Conservation (phyloP, 2,329 filamentous ascomycete species). For the Epichloe bromicola region DNA sequence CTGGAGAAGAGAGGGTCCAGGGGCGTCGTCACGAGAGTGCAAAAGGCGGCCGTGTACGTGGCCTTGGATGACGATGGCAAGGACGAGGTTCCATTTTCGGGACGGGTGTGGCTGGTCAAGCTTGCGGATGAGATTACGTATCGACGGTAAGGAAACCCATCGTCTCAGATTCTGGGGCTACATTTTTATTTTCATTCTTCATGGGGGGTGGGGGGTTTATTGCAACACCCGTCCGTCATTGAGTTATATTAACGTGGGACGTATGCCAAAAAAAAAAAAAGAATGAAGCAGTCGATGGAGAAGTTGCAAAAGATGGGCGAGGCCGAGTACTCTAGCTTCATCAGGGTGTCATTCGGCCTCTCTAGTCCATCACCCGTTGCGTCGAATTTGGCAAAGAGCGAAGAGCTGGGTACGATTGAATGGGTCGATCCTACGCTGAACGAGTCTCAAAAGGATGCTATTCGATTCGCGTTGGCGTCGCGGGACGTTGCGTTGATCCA, state of each 20-base stretch:
- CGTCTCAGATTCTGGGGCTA: neutral
- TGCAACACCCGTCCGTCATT: too few relatives aligned
- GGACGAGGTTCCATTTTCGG: slow-evolving; percentile 30
- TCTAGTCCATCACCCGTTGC: slow-evolving; percentile 37
- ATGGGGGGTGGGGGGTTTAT: too few relatives aligned
- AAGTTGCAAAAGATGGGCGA: slow-evolving; percentile 44
- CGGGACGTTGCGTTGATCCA: slow-evolving; percentile 82
- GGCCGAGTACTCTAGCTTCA: slow-evolving; percentile 44
- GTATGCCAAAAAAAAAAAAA: slow-evolving; percentile 10
- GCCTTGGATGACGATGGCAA: slow-evolving; percentile 58
- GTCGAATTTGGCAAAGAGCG: slow-evolving; percentile 26
- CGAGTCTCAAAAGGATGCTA: slow-evolving; percentile 53
- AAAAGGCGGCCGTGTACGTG: slow-evolving; percentile 45
- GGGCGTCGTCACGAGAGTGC: slow-evolving; percentile 57
- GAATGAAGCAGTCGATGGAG: slow-evolving; percentile 52
- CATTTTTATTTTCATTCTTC: neutral
- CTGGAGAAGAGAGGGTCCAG: slow-evolving; percentile 54
- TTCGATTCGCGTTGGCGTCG: slow-evolving; percentile 72
- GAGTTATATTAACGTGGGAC: neutral
- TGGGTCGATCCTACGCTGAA: slow-evolving; percentile 53
- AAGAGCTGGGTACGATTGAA: slow-evolving; percentile 33
- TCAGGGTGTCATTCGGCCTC: slow-evolving; percentile 49
- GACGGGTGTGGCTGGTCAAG: slow-evolving; percentile 51
- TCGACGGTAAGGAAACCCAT: slow-evolving; percentile 28
- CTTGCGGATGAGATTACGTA: slow-evolving; percentile 57